Evolutionary conservation across 164 flowering plant species (phyloP), one percentile per base, ranked within the genome.

Genomic region (Umbellularia californica): DNA sequence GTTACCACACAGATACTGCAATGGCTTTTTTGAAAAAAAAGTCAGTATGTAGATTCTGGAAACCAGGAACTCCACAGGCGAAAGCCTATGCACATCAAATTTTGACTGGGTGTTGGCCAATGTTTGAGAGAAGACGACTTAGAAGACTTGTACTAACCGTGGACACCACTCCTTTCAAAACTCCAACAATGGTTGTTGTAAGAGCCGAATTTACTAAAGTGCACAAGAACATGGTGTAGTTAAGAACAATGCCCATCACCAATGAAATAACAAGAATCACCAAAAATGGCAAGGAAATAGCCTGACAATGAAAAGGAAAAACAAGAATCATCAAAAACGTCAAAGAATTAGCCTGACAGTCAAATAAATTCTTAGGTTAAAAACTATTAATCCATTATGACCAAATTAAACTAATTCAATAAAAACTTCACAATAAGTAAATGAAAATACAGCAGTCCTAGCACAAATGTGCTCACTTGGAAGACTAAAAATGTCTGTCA

Each of bases 91-190:
- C 47, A 41, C 20, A 64, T 22, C 13, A 27, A 66, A 25, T 17
- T 15, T 14, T 14, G 19, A 66, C 3, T 66, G 47, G 47, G 30
- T 66, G 20, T 30, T 27, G 47, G n/a, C 15, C 2, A 13, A 5
- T 12, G 20, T 3, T 0, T 7, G 47, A 19, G 35, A 30, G 35
- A 27, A 66, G 28, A 17, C 30, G 63, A 58, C 63, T 58, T 22
- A 24, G 10, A 52, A 77, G 67, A 5, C 55, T 27, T 41, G 41
- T 72, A 81, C 92, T 51, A 81, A 95, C 99, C 75, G 97, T 94
- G 71, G 99, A 95, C 2, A 89, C 99, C n/a, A 95, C 99, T 6
- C 99, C 99, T 81, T 95, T 95, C 72, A 95, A 97, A 73, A 95
- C 99, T 77, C 99, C 99, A 70, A 95, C 98, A 60, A 95, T 94